Evolutionary conservation across 2,329 filamentous ascomycete species (phyloP), one percentile per base, ranked within the genome.

Genomic region (Paecilomyces dactylethromorphus): DNA sequence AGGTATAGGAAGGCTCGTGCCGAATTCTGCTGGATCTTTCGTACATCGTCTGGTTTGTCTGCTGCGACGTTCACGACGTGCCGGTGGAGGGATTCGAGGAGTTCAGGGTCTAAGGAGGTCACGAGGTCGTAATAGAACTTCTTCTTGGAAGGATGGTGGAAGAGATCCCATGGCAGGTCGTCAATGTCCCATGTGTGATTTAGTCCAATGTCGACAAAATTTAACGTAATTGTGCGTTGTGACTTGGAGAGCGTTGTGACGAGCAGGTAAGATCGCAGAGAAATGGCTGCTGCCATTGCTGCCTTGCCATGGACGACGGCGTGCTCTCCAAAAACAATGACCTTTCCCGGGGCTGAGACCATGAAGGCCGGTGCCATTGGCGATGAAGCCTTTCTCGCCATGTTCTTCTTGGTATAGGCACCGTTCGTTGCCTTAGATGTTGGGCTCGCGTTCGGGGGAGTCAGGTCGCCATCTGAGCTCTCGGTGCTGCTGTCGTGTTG

Each of bases 261-360:
- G 68, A 96, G 92, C 55, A 99, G 89, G 74, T 97, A 99, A 52
- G 94, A 97, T 66, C 94, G 89, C 29, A 99, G 84, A 29, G 94
- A 96, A 60, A 99, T 95, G 31, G 94, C 88, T 24, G 94, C 95
- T 56, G 94, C 94, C 75, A 99, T 93, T 59, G 94, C 93, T 65
- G 92, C 87, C 88, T 97, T 97, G 71, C 92, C 92, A 71, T 99
- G 87, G 21, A 99, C 94, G n/a, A 97, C 94, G 2, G 94, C 90
- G 78, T 99, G 94, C 75, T 99, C 94, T 65, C 94, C 94, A 77
- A 93, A 97, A 56, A 97, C 91, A 73, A 99, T 99, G 71, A 97
- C 94, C 75, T 99, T 99, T 63, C 93, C 95, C 0, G 94, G 94
- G 2, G 95, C 93, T 15, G 94, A 97, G 59, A 97, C 92, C 90